Base-by-base conservation (phyloP, 2,329 filamentous ascomycete genomes). In the Cytospora paraplurivora region DNA sequence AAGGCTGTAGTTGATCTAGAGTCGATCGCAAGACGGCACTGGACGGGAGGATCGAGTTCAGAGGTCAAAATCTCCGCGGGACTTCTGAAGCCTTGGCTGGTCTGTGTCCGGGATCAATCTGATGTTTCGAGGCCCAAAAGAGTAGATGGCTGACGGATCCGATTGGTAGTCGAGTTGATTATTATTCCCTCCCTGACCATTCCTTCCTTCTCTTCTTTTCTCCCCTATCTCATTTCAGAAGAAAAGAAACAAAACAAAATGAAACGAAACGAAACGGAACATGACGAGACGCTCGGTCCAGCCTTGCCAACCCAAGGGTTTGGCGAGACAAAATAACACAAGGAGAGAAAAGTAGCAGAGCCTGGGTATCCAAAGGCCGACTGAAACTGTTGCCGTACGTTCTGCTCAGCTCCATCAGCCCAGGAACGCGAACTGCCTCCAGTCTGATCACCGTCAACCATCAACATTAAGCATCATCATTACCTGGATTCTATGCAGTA, bases 261-360 rank as follows among this genome's bases (percentile, higher is more conserved):
- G 47, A 54, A 33, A 41, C 50, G 35, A 55, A n/a, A 55, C 53
- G 37, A 61, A 44, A 55, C 38, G 35, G 49, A 51, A 41, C 49
- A 61, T n/a, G n/a, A n/a, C n/a, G n/a, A 44, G 59, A 55, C 59
- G 59, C 59, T 61, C 59, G 59, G 59, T 61, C 59, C 59, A 61
- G 51, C 59, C 59, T 61, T 55, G 37, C 54, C 59, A 47, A 47
- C 51, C 47, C 55, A n/a, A n/a, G n/a, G n/a, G 51, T 32, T 61
- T 55, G 17, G 59, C 59, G 51, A 32, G 51, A 61, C 59, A 53
- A 55, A 34, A 61, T 52, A 60, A 52, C 54, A 49, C 33, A 60
- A 37, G 47, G 50, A n/a, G 35, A 35, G 7, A 15, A 19, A 44
- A 44, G 15, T 19, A 47, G 7, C n/a, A 47, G 11, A 15, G 7